These are phyloP conservation scores for Phytophthora megakarya DNA, from an alignment of 352 stramenopile genomes.

Conservation along the genomic window DNA sequence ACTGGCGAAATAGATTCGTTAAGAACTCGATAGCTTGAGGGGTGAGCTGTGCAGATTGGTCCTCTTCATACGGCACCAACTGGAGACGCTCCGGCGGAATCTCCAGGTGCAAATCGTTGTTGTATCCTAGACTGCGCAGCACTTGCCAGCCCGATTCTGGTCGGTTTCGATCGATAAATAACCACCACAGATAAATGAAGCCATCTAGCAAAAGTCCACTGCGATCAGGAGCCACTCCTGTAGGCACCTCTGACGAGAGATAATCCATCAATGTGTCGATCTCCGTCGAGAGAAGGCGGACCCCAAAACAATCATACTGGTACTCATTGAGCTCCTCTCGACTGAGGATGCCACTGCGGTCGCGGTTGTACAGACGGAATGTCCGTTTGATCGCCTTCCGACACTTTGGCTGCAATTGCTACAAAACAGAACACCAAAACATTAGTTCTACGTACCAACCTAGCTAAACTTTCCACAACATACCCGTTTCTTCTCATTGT, in stretches of 20 bases:
- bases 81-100: conserved; percentile 71
- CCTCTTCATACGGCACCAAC: conserved; percentile 59
- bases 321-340: conserved; percentile 90
- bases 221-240: conserved; percentile 69
- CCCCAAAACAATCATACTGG: conserved; percentile 88
- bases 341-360: conserved; percentile 80
- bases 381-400: conserved; percentile 86
- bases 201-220: conserved; percentile 75
- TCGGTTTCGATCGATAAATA: conserved; percentile 90
- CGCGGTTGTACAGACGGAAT: conserved; percentile 86
- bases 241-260: conserved; percentile 63
- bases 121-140: conserved; percentile 81
- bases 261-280: conserved; percentile 90
- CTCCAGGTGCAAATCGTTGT: conserved; percentile 78
- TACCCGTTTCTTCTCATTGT: conserved; percentile 86
- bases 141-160: conserved; percentile 91
- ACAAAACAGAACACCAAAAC: not conserved
- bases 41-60: conserved; percentile 82
- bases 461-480: not conserved
- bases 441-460: not conserved
- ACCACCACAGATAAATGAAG: conserved; percentile 84
- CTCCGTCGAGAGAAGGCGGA: conserved; percentile 75
- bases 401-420: conserved; percentile 84
- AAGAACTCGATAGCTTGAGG: conserved; percentile 71
- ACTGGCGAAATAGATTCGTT: conserved; percentile 78